Conservation (phyloP, 2,329 filamentous ascomycete species). For the Emmonsiellopsis sp. region DNA sequence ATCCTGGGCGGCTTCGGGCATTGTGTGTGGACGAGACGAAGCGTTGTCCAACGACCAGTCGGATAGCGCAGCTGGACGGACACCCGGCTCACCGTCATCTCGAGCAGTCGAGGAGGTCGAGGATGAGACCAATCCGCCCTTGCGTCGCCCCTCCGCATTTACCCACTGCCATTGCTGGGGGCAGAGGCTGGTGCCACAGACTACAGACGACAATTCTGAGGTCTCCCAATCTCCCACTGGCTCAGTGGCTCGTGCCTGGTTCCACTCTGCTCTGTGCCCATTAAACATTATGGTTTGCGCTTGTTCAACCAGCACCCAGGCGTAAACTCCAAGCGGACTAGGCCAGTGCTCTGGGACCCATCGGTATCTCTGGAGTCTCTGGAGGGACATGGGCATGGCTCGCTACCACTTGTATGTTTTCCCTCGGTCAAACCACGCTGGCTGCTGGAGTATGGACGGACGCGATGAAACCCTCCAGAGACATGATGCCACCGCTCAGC, state of each 20-base stretch:
- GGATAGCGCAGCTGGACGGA: no score
- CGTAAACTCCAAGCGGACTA: background rate
- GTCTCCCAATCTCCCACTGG: background rate
- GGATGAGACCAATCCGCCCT: background rate
- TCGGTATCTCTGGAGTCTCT: background rate
- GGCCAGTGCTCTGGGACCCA: background rate
- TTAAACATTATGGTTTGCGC: background rate
- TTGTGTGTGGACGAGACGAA: no score
- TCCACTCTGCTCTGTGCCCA: background rate
- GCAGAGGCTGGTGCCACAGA: background rate
- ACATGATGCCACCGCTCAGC: background rate
- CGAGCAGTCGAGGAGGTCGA: background rate
- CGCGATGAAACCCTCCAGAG: background rate
- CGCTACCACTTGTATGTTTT: background rate
- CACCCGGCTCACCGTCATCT: no score
- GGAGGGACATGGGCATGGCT: background rate
- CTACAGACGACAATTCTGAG: no score
- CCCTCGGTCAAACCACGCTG: background rate
- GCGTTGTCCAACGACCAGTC: no score
- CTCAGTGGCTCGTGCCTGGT: background rate
- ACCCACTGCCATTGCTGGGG: background rate
- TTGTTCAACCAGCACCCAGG: background rate
- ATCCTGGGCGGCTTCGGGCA: background rate
- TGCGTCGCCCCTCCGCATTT: slow-evolving; percentile 2
- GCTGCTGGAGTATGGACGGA: background rate